A percentile compares a stretch with the other conserved stretches of the same genome.
Evolutionary conservation across 805 yeast genomes (phyloP).

Genomic region (Yamadazyma ubonensis): DNA sequence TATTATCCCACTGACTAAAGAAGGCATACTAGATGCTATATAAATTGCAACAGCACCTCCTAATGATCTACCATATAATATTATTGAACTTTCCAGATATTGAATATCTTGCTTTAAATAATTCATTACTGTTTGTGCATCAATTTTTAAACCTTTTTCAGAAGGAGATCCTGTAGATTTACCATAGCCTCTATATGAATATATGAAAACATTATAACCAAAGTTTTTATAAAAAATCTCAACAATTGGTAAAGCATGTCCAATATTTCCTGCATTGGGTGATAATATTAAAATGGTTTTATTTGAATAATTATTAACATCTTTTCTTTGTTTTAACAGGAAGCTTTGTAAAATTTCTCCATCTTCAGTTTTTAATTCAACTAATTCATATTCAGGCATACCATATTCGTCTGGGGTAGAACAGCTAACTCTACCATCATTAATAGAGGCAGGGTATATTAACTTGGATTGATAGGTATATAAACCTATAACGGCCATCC

Average conservation of each 20-base stretch:
- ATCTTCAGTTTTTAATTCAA: constrained; percentile 64
- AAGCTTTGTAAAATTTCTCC: constrained; percentile 67
- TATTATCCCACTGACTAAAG: constrained; percentile 58
- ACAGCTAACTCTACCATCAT: constrained; percentile 68
- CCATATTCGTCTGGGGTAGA: constrained; percentile 74
- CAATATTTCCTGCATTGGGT: constrained; percentile 97
- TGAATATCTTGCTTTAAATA: constrained; percentile 56
- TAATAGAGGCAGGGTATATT: constrained; percentile 82
- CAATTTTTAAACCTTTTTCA: constrained; percentile 78
- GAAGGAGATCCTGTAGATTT: constrained; percentile 70
- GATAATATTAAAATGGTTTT: constrained; percentile 77
- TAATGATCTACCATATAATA: constrained; percentile 83
- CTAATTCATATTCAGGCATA: constrained; percentile 57
- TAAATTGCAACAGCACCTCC: constrained; percentile 96
- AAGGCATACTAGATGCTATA: constrained; percentile 60
- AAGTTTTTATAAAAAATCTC: constrained; percentile 59
- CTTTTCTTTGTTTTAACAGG: constrained; percentile 51
- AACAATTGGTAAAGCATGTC: constrained; percentile 82
- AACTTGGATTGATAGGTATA: constrained; percentile 63
- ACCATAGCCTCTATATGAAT: constrained; percentile 93
- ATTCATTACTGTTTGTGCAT: constrained; percentile 70
- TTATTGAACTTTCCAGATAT: constrained; percentile 50
- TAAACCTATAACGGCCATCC: constrained; percentile 48
- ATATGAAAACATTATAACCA: constrained; percentile 75
- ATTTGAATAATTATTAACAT: constrained; percentile 39